Percentiles rank a stretch among this genome's conserved stretches.
These are phyloP conservation scores for Plasmodium sp. DNA, from an alignment of 169 alveolate species.

Conservation along the genomic window DNA sequence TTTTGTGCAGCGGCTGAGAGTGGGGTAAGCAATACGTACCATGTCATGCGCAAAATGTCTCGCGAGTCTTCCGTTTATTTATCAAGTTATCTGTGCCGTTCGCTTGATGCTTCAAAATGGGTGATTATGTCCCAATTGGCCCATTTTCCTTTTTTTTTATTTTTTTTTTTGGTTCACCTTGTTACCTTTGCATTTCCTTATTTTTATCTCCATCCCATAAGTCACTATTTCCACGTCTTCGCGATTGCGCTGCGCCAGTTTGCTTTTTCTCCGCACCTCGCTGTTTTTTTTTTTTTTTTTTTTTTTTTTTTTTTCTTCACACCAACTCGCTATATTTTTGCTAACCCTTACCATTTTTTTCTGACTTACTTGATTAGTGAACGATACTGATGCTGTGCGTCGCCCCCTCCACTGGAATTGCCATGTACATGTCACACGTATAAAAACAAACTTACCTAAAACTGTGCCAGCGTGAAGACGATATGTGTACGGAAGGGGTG, in stretches of 20 bases:
- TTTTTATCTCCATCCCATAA: not conserved
- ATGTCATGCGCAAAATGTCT: not conserved
- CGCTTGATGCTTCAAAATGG: not conserved
- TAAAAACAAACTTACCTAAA: not conserved
- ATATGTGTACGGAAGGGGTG: not conserved
- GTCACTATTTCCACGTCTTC: not conserved
- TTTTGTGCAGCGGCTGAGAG: not conserved
- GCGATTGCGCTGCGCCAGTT: not conserved
- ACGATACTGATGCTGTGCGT: not conserved
- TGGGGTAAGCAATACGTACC: not conserved
- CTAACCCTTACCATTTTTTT: too few relatives aligned
- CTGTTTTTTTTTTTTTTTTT: slow-evolving; percentile 21
- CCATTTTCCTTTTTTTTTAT: too few relatives aligned
- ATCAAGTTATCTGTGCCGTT: not conserved
- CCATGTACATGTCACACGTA: not conserved
- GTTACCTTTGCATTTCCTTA: not conserved
- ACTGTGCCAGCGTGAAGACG: not conserved
- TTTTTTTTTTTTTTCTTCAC: not conserved
- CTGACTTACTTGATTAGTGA: not conserved
- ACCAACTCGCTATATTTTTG: not conserved
- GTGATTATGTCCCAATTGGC: not conserved
- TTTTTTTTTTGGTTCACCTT: not conserved
- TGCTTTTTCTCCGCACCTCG: not conserved
- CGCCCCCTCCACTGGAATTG: not conserved
- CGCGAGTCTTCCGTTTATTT: not conserved